Evolutionary conservation across 768 basidiomycete species (phyloP).

Genomic region (Kwoniella bestiolae): DNA sequence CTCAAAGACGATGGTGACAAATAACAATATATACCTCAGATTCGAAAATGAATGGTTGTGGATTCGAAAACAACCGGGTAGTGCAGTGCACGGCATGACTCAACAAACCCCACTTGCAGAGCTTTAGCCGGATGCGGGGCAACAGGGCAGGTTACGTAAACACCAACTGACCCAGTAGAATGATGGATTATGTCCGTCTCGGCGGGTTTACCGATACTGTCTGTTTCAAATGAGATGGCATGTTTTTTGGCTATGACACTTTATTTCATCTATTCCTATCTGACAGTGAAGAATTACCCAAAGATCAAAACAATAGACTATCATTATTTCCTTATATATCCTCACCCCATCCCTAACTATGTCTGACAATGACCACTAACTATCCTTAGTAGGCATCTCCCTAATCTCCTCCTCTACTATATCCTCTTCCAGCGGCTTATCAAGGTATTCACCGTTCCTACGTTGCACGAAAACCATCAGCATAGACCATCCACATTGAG

Average conservation of each 20-base stretch:
- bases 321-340: neutral
- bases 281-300: too few relatives aligned
- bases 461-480: neutral
- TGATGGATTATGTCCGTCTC: neutral
- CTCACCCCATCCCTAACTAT: neutral
- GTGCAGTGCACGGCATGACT: too few relatives aligned
- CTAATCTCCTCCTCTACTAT: slow-evolving; percentile 5
- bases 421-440: slow-evolving; percentile 5
- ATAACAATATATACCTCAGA: neutral
- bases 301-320: neutral
- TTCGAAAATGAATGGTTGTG: slow-evolving; percentile 2
- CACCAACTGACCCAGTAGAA: neutral
- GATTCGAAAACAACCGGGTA: slow-evolving; percentile 22
- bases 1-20: neutral
- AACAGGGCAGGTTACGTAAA: neutral
- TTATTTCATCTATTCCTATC: too few relatives aligned
- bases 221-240: too few relatives aligned
- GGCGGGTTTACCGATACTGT: neutral
- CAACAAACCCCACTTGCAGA: neutral
- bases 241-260: too few relatives aligned
- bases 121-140: slow-evolving; percentile 7
- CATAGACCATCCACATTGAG: neutral
- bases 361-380: neutral
- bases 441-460: slow-evolving; percentile 19
- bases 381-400: slow-evolving; percentile 15